These are phyloP conservation scores for Spathaspora passalidarum DNA, from an alignment of 805 yeast species.

Conservation along the genomic window DNA sequence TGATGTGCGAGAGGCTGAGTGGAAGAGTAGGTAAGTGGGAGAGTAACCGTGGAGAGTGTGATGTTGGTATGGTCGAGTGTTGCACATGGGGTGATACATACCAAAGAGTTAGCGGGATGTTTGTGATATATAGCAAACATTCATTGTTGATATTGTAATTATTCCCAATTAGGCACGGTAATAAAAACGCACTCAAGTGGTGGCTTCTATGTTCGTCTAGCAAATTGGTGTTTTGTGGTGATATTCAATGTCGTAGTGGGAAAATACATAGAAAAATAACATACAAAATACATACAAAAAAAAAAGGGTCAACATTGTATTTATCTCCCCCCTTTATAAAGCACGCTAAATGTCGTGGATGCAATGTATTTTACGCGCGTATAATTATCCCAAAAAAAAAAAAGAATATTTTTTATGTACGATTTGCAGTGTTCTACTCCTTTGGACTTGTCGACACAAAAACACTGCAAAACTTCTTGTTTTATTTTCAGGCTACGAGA, in stretches of 20 bases:
- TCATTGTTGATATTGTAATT: too few species aligned
- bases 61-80: too few species aligned
- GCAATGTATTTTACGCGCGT: background rate
- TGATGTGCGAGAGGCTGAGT: too few species aligned
- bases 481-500: too few species aligned
- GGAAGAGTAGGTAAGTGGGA: too few species aligned
- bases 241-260: background rate
- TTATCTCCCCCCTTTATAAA: background rate
- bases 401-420: background rate
- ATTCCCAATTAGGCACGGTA: background rate
- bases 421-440: background rate
- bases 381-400: background rate
- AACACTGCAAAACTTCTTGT: background rate
- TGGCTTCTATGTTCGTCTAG: background rate
- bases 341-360: background rate
- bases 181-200: background rate
- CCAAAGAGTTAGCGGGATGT: too few species aligned
- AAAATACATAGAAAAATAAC: background rate
- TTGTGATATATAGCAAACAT: too few species aligned
- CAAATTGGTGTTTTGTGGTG: background rate
- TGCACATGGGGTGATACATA: too few species aligned
- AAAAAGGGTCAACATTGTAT: background rate
- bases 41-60: too few species aligned
- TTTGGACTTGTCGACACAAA: background rate
- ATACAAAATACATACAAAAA: too few species aligned